These are phyloP conservation scores for Leccinum pachyderme DNA, from an alignment of 1,284 basidiomycete genomes.

Conservation along the genomic window DNA sequence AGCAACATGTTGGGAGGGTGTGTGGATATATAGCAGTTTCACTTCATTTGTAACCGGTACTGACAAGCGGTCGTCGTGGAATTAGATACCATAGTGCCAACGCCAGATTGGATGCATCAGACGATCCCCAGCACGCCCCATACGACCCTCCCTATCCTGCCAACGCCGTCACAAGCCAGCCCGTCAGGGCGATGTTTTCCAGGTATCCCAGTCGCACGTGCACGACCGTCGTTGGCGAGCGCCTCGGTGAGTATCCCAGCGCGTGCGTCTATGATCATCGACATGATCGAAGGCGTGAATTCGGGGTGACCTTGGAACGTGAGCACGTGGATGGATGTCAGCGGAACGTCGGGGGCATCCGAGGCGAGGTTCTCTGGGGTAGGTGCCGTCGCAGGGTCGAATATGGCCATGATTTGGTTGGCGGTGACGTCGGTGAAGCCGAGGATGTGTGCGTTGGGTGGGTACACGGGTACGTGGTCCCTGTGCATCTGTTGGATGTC, in stretches of 20 bases:
- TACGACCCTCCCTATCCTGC: slow-evolving; percentile 55
- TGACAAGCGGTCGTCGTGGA: no score
- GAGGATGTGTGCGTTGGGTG: slow-evolving; percentile 44
- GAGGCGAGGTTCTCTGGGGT: not conserved
- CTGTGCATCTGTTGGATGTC: slow-evolving; percentile 48
- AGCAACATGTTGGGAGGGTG: no score
- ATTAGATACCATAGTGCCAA: no score
- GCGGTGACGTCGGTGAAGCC: slow-evolving; percentile 61
- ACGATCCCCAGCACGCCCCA: slow-evolving; percentile 55
- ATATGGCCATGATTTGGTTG: slow-evolving; percentile 73
- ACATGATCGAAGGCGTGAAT: no score
- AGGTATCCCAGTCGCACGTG: slow-evolving; percentile 15
- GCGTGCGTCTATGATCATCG: no score
- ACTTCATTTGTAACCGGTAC: no score
- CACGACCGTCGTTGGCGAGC: slow-evolving; percentile 39
- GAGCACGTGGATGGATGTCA: slow-evolving; percentile 57
- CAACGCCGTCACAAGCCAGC: slow-evolving; percentile 58
- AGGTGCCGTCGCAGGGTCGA: slow-evolving; percentile 27
- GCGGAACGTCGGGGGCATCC: slow-evolving; percentile 3
- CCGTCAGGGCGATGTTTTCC: slow-evolving; percentile 31
- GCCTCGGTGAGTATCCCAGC: slow-evolving; percentile 48
- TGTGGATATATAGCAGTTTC: no score
- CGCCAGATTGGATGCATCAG: no score
- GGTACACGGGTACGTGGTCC: not conserved
- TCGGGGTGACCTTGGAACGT: slow-evolving; percentile 83